phyloP scores from a whole-genome alignment of 2,329 filamentous ascomycete species.

The Phialocephala sp. region DNA sequence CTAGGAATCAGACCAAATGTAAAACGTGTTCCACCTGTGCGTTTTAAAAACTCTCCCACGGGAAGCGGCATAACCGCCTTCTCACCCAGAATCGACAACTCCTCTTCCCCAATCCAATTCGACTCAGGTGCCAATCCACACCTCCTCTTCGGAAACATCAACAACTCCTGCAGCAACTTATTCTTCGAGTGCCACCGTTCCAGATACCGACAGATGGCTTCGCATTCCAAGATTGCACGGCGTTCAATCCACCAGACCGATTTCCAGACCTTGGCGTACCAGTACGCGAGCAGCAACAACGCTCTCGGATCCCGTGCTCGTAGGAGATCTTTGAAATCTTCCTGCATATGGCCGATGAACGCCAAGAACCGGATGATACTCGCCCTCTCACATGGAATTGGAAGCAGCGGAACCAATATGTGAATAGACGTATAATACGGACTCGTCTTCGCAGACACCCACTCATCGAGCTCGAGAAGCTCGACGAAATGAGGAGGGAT shows the following conservation, averaged over 20 bases:
- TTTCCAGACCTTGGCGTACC: constrained; percentile 56
- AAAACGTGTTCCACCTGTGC: no score
- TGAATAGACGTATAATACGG: constrained; percentile 28
- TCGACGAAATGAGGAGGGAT: constrained; percentile 25
- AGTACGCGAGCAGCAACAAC: constrained; percentile 60
- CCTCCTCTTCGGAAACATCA: constrained; percentile 8
- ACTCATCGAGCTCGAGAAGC: constrained; percentile 23
- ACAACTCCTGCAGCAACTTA: background rate
- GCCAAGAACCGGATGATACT: constrained; percentile 53
- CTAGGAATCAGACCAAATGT: no score
- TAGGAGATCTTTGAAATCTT: constrained; percentile 52
- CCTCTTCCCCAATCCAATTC: background rate
- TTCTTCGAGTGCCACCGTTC: constrained; percentile 39
- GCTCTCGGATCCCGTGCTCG: constrained; percentile 57
- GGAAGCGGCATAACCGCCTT: background rate
- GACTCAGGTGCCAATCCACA: background rate
- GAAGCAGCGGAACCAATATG: constrained; percentile 18
- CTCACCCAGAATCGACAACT: background rate
- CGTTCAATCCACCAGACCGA: constrained; percentile 55
- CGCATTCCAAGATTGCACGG: constrained; percentile 54
- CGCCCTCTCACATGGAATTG: constrained; percentile 40
- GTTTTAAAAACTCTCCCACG: background rate
- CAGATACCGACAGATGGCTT: constrained; percentile 54
- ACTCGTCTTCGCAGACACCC: constrained; percentile 19
- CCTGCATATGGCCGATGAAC: constrained; percentile 53